These are phyloP conservation scores for Syzygium aromaticum DNA, from an alignment of 345 rosid species.

Conservation along the genomic window DNA sequence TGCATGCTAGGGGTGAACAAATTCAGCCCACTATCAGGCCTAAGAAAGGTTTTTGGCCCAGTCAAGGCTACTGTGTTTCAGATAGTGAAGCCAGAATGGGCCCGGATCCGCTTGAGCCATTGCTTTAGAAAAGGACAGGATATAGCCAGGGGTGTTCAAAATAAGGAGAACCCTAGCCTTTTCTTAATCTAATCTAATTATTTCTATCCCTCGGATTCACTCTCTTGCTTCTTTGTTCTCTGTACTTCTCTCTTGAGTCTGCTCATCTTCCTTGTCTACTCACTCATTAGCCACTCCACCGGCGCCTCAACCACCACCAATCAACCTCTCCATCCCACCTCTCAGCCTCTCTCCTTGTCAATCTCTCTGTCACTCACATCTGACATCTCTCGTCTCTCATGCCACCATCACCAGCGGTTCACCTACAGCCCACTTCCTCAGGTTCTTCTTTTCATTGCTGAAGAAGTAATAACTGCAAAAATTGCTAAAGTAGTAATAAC, in stretches of 20 bases:
- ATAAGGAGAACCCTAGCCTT: background rate
- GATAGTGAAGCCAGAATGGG: background rate
- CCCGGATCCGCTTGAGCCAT: background rate
- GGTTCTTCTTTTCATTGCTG: background rate
- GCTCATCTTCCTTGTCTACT: background rate
- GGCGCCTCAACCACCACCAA: background rate
- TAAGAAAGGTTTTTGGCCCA: background rate
- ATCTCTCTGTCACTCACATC: background rate
- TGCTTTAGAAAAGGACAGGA: background rate
- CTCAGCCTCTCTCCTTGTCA: background rate
- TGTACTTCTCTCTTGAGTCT: background rate
- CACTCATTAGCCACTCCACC: background rate
- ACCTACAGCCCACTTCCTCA: background rate
- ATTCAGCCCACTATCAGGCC: background rate
- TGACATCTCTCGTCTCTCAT: background rate
- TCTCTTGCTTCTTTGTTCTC: background rate
- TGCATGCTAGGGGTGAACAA: background rate
- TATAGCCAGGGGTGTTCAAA: background rate
- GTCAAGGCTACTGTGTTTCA: background rate
- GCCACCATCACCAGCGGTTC: background rate
- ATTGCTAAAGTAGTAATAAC: background rate
- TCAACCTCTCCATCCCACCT: background rate
- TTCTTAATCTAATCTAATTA: background rate
- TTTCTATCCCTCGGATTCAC: background rate
- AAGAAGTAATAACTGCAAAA: background rate